Conservation (phyloP, 305 asterid genomes). For the Monarda citriodora region DNA sequence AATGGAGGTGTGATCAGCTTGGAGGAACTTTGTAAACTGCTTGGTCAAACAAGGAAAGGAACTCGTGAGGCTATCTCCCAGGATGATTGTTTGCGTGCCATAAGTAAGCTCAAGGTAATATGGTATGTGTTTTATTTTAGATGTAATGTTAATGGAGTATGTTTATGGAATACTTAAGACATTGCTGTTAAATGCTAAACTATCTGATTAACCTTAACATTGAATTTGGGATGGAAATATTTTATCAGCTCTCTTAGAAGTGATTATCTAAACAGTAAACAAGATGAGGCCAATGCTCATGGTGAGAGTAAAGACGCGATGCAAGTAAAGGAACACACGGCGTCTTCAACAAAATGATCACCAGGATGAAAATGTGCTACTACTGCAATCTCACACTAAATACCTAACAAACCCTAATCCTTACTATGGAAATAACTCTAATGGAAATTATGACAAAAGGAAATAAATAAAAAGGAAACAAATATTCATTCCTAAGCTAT, state of each 20-base stretch:
- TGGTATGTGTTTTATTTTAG: constrained; percentile 6
- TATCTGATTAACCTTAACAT: neutral
- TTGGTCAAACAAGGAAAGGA: constrained; percentile 79
- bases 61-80: constrained; percentile 91
- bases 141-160: neutral
- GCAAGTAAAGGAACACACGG: too few relatives aligned
- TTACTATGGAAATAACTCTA: too few relatives aligned
- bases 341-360: too few relatives aligned
- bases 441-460: too few relatives aligned
- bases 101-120: constrained; percentile 93
- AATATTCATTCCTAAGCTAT: too few relatives aligned
- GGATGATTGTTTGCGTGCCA: constrained; percentile 99
- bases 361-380: too few relatives aligned
- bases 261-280: neutral
- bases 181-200: neutral
- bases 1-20: constrained; percentile 97
- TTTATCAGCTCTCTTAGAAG: constrained; percentile 1
- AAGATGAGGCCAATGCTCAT: neutral
- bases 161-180: constrained; percentile 2
- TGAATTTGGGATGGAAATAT: neutral
- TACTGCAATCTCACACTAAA: too few relatives aligned
- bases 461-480: too few relatives aligned
- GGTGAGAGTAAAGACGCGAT: too few relatives aligned
- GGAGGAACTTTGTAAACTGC: constrained; percentile 85
- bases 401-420: too few relatives aligned